These are phyloP conservation scores for Annulohypoxylon nitens DNA, from an alignment of 495 filamentous ascomycete genomes.

Conservation along the genomic window DNA sequence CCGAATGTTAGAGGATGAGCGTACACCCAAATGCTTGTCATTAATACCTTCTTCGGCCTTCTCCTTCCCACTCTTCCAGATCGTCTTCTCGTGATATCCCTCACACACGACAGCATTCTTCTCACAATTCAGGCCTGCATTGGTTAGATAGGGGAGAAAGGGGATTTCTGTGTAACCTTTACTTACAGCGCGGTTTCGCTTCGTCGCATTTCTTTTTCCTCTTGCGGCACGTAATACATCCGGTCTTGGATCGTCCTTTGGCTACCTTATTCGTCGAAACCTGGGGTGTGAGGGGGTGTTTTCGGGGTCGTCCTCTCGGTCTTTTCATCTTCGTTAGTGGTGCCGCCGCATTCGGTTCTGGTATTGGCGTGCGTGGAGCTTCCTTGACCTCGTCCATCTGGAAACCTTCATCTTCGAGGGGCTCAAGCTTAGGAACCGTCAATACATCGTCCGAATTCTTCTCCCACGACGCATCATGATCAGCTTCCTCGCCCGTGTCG, in stretches of 20 bases:
- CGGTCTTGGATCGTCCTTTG: constrained; percentile 93
- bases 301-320: constrained; percentile 84
- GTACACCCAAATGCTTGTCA: constrained; percentile 38
- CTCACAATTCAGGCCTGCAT: constrained; percentile 84
- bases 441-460: constrained; percentile 53
- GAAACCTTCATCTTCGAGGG: constrained; percentile 62
- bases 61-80: constrained; percentile 88
- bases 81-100: constrained; percentile 88
- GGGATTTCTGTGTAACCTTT: not conserved
- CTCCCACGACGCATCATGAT: constrained; percentile 56
- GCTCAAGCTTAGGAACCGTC: constrained; percentile 61
- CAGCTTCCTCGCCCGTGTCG: constrained; percentile 33
- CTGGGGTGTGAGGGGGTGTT: constrained; percentile 75
- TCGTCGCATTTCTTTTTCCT: constrained; percentile 99
- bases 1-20: constrained; percentile 50
- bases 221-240: constrained; percentile 90
- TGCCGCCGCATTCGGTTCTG: constrained; percentile 38
- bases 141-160: constrained; percentile 41
- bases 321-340: constrained; percentile 62
- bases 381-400: constrained; percentile 62
- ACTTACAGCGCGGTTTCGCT: constrained; percentile 86
- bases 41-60: constrained; percentile 77
- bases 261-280: constrained; percentile 71
- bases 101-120: constrained; percentile 95
- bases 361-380: constrained; percentile 53